A percentile compares a stretch with the other conserved stretches of the same genome.
These are phyloP conservation scores for Plasmodium vinckei DNA, from an alignment of 169 alveolate species.

Conservation along the genomic window DNA sequence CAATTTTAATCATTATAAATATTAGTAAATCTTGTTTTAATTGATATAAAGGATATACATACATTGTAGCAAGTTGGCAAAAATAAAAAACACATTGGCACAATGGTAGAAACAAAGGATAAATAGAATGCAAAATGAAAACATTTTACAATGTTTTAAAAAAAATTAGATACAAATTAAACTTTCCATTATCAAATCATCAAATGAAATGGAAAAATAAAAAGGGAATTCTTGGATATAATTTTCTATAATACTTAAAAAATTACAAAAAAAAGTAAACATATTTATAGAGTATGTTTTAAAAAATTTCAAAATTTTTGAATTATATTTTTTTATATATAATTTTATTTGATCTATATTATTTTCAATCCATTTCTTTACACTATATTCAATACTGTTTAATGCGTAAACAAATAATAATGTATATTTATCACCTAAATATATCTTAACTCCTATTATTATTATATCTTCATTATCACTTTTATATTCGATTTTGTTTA, in stretches of 20 bases:
- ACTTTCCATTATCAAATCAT: not conserved
- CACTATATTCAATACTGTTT: constrained; percentile 44
- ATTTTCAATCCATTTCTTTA: constrained; percentile 20
- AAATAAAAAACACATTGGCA: too few relatives aligned
- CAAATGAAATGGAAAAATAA: constrained; percentile 34
- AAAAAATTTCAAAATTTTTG: constrained; percentile 4
- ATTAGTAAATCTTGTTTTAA: too few relatives aligned
- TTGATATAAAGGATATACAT: too few relatives aligned
- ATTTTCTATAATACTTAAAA: constrained; percentile 45
- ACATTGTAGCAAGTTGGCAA: too few relatives aligned
- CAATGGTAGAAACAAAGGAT: too few relatives aligned
- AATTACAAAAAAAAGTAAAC: constrained; percentile 16
- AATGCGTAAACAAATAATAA: constrained; percentile 33
- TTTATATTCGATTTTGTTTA: constrained; percentile 1
- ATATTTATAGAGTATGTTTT: constrained; percentile 25
- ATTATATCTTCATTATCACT: constrained; percentile 27
- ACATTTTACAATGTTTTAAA: too few relatives aligned
- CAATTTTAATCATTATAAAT: too few relatives aligned
- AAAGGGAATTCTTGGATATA: constrained; percentile 35
- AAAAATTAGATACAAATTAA: not conserved
- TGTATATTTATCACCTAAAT: constrained; percentile 13
- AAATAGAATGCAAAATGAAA: too few relatives aligned
- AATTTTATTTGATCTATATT: constrained; percentile 7
- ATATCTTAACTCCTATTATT: constrained; percentile 30
- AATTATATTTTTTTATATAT: constrained; percentile 2